These are phyloP conservation scores for Parathielavia hyrcaniae DNA, from an alignment of 495 filamentous ascomycete genomes.

Conservation along the genomic window DNA sequence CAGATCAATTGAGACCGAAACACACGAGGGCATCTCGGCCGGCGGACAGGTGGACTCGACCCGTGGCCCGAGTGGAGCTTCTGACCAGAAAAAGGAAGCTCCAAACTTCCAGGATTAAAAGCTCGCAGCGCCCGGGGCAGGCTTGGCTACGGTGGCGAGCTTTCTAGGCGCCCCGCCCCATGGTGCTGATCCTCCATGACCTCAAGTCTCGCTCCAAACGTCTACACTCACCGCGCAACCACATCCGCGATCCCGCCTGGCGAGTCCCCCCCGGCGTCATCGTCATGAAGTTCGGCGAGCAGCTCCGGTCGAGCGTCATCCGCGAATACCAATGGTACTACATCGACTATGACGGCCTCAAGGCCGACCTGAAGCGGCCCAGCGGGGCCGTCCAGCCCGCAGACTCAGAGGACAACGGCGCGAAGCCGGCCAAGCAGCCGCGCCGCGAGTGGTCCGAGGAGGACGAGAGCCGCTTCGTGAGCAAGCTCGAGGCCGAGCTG, in stretches of 20 bases:
- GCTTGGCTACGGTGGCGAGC: constrained; percentile 1
- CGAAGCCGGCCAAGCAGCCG: constrained; percentile 24
- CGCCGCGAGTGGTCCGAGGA: constrained; percentile 77
- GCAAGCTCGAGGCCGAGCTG: constrained; percentile 78
- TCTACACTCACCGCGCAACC: constrained; percentile 29
- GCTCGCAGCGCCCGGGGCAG: background rate
- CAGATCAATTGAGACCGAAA: background rate
- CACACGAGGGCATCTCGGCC: background rate
- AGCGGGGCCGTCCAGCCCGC: constrained; percentile 47
- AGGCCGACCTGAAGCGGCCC: constrained; percentile 72
- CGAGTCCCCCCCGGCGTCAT: constrained; percentile 37
- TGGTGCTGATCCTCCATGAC: constrained; percentile 48
- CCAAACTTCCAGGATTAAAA: background rate
- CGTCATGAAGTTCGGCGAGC: constrained; percentile 85
- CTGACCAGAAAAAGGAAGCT: too few relatives aligned
- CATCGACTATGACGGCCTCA: constrained; percentile 93
- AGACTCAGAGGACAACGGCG: constrained; percentile 9
- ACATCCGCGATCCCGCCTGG: constrained; percentile 24
- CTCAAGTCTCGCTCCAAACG: constrained; percentile 35
- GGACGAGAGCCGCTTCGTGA: constrained; percentile 83
- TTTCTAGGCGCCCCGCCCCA: constrained; percentile 6
- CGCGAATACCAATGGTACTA: constrained; percentile 96
- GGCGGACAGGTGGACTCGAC: background rate
- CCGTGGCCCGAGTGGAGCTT: background rate
- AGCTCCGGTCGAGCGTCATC: constrained; percentile 87